phyloP scores from a whole-genome alignment of 1,284 basidiomycete genomes.

The Tylopilus sp. region DNA sequence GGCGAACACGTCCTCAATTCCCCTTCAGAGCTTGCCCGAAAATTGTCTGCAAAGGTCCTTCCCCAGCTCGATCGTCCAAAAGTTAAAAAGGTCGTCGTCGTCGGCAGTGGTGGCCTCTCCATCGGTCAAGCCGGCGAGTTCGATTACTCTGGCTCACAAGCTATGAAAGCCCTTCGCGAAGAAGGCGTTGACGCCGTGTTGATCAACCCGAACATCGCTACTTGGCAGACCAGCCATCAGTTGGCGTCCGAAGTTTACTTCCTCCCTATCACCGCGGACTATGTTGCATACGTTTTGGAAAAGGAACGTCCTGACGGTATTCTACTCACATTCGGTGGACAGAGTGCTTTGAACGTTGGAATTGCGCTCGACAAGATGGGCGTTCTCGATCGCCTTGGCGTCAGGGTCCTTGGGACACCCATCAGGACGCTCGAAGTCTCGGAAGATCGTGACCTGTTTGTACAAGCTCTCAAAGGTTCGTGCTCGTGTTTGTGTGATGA shows the following conservation, averaged over 20 bases:
- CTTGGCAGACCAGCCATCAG: conserved; percentile 97
- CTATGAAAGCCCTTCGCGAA: conserved; percentile 97
- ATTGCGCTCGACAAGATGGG: conserved; percentile 99
- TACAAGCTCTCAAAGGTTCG: conserved; percentile 94
- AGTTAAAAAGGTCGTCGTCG: conserved; percentile 96
- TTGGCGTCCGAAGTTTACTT: conserved; percentile 98
- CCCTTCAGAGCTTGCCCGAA: conserved; percentile 92
- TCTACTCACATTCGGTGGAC: conserved; percentile 97
- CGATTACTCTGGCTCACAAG: conserved; percentile 99
- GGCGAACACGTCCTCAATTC: conserved; percentile 90
- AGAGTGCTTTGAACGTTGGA: conserved; percentile 98
- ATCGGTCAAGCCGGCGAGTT: conserved; percentile 99
- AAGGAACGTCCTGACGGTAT: conserved; percentile 99
- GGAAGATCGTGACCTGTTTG: conserved; percentile 98
- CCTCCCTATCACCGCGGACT: conserved; percentile 96
- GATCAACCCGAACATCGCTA: conserved; percentile 98
- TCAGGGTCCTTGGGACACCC: conserved; percentile 96
- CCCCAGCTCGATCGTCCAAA: conserved; percentile 89
- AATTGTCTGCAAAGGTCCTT: conserved; percentile 91
- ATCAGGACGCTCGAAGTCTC: conserved; percentile 96
- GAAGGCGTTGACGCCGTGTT: conserved; percentile 96
- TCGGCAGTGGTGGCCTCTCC: conserved; percentile 95
- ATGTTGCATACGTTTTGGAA: conserved; percentile 98
- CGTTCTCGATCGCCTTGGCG: conserved; percentile 93
- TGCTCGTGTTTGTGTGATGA: conserved; percentile 8